Base-by-base conservation (phyloP, 352 stramenopile genomes). In the Globisporangium iwayamae region DNA sequence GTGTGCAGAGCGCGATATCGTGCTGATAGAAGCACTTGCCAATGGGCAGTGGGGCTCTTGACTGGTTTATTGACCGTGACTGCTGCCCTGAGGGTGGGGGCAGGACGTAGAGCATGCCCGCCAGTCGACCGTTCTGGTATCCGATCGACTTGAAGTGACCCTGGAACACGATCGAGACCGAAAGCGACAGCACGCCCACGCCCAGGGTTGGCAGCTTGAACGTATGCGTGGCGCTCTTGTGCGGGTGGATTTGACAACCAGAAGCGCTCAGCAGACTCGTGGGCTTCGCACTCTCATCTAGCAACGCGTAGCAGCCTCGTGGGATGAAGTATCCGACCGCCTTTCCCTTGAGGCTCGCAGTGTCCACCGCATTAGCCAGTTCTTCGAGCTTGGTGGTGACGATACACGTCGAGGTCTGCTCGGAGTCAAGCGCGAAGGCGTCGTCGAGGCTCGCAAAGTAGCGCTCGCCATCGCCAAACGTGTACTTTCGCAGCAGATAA, bases 71-170 rank as follows among this genome's bases (percentile, higher is more conserved):
- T 30, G 51, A 43, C 9, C 9, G 16, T 46, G 60, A 11, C n/a
- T 43, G 18, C 8, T 38, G 50, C 25, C 43, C n/a, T 34, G 43
- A 48, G 16, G 60, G 57, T 47, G 65, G 60, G 45, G 78, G 81
- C 4, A 89, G 41, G 34, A 85, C 77, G 59, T 94, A 93, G 41
- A 94, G 70, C 78, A 91, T 89, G 11, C 70, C 83, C n/a, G 83
- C 78, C 25, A 94, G 68, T 1, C 83, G 73, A 22, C 85, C 85
- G 38, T 90, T 88, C 59, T 94, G 76, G 62, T 94, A 91, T 0
- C 82, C 81, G 4, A 79, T 63, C 0, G 76, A 80, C 22, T 77
- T 79, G 72, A 94, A 94, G 63, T 89, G 79, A 1, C 83, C 85
- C 53, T 91, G 83, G 22, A 92, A 92, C 9, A 89, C 75, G 10